Conservation (phyloP, 176 grass and related monocot genomes). For the Eleusine coracana region DNA sequence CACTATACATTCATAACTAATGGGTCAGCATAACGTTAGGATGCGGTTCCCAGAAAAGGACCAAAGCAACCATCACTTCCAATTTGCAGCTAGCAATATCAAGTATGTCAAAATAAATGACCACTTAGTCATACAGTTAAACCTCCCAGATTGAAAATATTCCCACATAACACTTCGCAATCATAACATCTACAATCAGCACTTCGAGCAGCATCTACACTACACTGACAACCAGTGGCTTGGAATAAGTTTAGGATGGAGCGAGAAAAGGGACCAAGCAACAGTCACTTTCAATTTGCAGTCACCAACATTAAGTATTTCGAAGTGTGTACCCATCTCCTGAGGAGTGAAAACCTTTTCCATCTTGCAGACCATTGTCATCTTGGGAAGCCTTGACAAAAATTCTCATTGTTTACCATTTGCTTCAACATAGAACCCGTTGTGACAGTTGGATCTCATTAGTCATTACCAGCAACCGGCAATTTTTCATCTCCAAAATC, state of each 20-base stretch:
- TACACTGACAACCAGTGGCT: not conserved
- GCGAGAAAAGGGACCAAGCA: slow-evolving; percentile 3
- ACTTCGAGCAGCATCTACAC: not conserved
- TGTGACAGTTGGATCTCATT: slow-evolving; percentile 9
- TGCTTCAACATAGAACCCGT: slow-evolving; percentile 13
- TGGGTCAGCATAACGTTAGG: too few species aligned
- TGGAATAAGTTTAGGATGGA: not conserved
- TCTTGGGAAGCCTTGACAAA: slow-evolving; percentile 3
- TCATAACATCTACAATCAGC: not conserved
- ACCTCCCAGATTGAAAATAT: not conserved
- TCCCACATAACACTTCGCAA: not conserved
- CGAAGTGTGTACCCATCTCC: not conserved
- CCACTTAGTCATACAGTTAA: too few species aligned
- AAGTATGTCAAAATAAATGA: too few species aligned
- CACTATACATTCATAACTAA: too few species aligned
- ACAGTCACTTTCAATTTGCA: slow-evolving; percentile 15
- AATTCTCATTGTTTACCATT: not conserved
- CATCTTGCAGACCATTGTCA: not conserved
- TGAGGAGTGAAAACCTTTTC: not conserved
- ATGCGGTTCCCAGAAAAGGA: too few species aligned
- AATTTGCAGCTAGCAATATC: too few species aligned
- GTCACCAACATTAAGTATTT: not conserved
- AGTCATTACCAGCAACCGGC: not conserved
- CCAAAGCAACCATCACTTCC: too few species aligned
- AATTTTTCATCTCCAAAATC: not conserved